Evolutionary conservation across 1,284 basidiomycete genomes (phyloP), one percentile per base, ranked within the genome.

Genomic region (Moesziomyces parantarcticus): DNA sequence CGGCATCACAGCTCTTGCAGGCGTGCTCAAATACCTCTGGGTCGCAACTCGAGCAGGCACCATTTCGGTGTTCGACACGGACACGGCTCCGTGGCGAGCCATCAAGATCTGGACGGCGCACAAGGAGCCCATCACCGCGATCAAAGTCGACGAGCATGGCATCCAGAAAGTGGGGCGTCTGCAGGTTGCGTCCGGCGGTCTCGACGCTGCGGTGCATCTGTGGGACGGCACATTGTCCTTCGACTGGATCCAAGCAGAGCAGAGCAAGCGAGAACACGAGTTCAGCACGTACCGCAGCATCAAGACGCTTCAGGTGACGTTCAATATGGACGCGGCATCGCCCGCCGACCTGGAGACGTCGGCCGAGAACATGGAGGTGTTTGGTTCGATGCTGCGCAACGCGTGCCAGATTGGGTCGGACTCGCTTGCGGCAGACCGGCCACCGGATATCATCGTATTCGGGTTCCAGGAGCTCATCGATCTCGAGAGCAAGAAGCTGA

Each of bases 381-480:
- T 80, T 45, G 52, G 54, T 0, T 46, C 56, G 7, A 70, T 79
- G 58, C 44, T 80, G 42, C 64, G 76, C 48, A 78, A 63, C 23
- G 72, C 73, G 1, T 75, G 68, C 43, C 42, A 55, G 10, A 43
- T 70, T 3, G 63, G 66, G 14, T 65, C 58, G 7, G 65, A 68
- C 14, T 53, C 25, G 3, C 22, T 65, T 0, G 16, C 62, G 1
- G 54, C 52, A 4, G 70, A 69, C n/a, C 55, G 55, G 13, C 57
- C 66, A 91, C 93, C 95, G 0, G 95, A 97, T 76, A 90, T 98
- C 73, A 91, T 99, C 75, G 89, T 90, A 2, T 97, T 98, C 82
- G 94, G 94, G 1, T 91, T 98, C 81, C 96, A 99, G 84, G 96
- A 98, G 85, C 88, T 97, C 41, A 92, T 99, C 67, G 94, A 97